Percentiles rank a stretch among this genome's conserved stretches.
Conservation (phyloP, 129 eudicot species). For the Centaurea solstitialis region DNA sequence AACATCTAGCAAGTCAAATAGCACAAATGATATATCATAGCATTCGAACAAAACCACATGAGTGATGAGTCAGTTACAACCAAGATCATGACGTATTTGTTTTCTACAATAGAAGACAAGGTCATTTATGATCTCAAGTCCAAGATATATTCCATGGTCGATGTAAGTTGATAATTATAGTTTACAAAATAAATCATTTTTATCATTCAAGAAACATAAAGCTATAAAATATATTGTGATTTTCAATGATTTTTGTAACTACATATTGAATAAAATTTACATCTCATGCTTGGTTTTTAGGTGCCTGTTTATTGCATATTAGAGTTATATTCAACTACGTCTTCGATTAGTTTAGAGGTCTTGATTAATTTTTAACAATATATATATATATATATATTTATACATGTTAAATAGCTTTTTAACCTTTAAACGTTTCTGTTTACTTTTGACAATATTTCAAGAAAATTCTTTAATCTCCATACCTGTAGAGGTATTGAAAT, state of each 20-base stretch:
- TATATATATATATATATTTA: too few species aligned
- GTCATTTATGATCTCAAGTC: neutral
- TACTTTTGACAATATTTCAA: too few species aligned
- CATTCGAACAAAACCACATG: neutral
- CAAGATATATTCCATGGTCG: neutral
- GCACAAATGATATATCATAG: neutral
- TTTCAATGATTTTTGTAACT: neutral
- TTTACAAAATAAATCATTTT: neutral
- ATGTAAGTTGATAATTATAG: neutral
- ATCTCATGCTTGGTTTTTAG: neutral
- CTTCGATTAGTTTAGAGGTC: neutral
- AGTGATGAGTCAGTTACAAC: too few species aligned
- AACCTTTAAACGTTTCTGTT: neutral
- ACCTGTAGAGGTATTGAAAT: too few species aligned
- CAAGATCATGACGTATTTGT: neutral
- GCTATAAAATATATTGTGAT: neutral
- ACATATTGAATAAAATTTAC: neutral
- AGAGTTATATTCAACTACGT: too few species aligned
- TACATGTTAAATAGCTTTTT: neutral
- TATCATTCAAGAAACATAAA: neutral
- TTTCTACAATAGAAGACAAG: neutral
- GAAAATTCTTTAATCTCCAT: too few species aligned
- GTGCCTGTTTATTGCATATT: neutral
- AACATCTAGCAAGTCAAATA: neutral
- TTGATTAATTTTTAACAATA: too few species aligned